A percentile compares a stretch with the other conserved stretches of the same genome.
Conservation (phyloP, 2,329 filamentous ascomycete genomes). For the Rhynchosporium secalis region DNA sequence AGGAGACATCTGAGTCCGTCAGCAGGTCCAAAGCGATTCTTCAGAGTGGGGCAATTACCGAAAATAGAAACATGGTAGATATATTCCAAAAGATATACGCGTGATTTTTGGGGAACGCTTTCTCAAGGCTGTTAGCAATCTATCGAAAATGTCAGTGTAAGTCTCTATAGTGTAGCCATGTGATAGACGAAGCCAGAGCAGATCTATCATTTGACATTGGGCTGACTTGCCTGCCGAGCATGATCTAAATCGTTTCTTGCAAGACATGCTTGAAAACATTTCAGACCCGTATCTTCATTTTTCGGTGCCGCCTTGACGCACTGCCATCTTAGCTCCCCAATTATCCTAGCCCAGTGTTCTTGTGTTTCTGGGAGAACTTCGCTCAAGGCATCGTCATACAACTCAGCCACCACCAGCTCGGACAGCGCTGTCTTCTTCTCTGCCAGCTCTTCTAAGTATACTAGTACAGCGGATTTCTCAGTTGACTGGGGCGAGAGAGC, state of each 20-base stretch:
- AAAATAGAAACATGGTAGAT: conserved; percentile 37
- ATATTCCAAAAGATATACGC: conserved; percentile 41
- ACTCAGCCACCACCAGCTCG: conserved; percentile 37
- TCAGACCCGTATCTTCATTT: conserved; percentile 34
- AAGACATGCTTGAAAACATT: conserved; percentile 39
- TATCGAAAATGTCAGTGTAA: conserved; percentile 16
- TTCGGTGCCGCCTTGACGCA: conserved; percentile 38
- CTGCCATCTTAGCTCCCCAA: conserved; percentile 38
- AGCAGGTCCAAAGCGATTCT: conserved; percentile 14
- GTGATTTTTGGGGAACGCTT: conserved; percentile 38
- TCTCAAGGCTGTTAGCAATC: conserved; percentile 41
- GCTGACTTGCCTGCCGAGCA: conserved; percentile 36
- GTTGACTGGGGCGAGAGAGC: conserved; percentile 30
- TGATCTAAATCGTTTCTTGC: conserved; percentile 38
- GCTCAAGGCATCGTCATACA: conserved; percentile 37
- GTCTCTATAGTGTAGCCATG: not conserved
- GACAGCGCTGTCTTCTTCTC: conserved; percentile 28
- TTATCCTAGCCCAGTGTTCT: conserved; percentile 35
- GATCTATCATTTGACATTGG: not conserved
- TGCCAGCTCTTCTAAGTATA: conserved; percentile 35
- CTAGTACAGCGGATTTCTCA: conserved; percentile 36
- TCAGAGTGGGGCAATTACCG: conserved; percentile 29
- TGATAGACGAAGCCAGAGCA: not conserved
- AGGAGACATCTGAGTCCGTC: conserved; percentile 29
- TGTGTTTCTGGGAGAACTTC: conserved; percentile 29